Base-by-base conservation (phyloP, 1,284 basidiomycete genomes). In the Leucoagaricus sp. region DNA sequence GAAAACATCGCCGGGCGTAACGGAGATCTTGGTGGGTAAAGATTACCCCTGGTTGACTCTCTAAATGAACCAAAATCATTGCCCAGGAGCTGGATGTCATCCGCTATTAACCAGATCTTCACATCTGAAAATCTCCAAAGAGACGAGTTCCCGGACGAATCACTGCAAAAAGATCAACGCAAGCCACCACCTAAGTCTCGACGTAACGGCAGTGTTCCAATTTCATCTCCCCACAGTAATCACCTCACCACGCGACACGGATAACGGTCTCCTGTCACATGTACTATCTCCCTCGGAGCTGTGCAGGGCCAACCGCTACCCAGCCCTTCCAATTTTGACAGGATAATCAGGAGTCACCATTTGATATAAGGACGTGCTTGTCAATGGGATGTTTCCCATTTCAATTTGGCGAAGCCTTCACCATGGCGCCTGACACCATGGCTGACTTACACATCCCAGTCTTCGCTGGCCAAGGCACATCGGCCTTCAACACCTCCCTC, bases 401-500 rank as follows among this genome's bases (percentile, higher is more conserved):
- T 8, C 38, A 29, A 51, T 25, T 29, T 23, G 31, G 15, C 10
- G 17, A 38, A 51, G 21, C 41, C n/a, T 44, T 29, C 26, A 26
- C 53, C 13, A 46, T 42, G 28, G 55, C 58, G 29, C 17, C 31
- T 26, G 53, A 46, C 28, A 47, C 33, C 12, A 21, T 49, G 41
- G 33, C 33, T 23, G 33, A 56, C n/a, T 45, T 72, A 26, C 58
- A 70, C 58, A 62, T 84, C 46, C 81, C 80, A 8, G 65, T 84
- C 31, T 84, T 87, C 60, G 74, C 80, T 48, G 83, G 83, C 6
- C 84, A 86, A 61, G 85, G 83, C 7, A 75, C 77, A 3, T 57
- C 72, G 8, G 68, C 69, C n/a, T 55, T 68, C 12, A 70, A 68
- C 50, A 62, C 75, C n/a, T 53, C 60, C 5, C 67, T 70, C 13